Base-by-base conservation (phyloP, 2,329 filamentous ascomycete genomes). In the Hortaea sp. region DNA sequence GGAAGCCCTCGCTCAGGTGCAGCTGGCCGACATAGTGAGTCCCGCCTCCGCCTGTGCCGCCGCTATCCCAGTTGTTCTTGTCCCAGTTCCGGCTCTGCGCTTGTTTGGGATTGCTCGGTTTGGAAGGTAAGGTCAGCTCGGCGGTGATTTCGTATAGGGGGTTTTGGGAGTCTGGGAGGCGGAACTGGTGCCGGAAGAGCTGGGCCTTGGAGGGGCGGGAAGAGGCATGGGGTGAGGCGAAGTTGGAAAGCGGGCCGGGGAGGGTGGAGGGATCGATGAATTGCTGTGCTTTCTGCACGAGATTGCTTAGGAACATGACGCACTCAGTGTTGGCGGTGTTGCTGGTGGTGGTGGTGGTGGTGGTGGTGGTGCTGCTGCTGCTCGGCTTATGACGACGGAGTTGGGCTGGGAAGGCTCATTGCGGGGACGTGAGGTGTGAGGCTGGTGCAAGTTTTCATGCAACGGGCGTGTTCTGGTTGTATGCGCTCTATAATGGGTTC, bases 71-170 rank as follows among this genome's bases (percentile, higher is more conserved):
- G 55, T 78, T 78, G 53, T 82, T 77, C 65, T 82, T 82, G 57
- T 87, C 85, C 50, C 83, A 82, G 42, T 60, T 63, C 43, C 63
- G 63, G 13, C 12, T 11, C 31, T 49, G 58, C 34, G 11, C 11
- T 47, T 40, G 41, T 28, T 48, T 47, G 40, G 41, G 28, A 30
- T 49, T 13, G 55, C 32, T 54, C 45, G 28, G 50, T 76, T 81
- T 49, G 79, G 79, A 51, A 79, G 81, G 46, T 49, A 98, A 85
- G 47, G 88, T 94, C 49, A 98, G 79, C 72, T 98, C 92, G 62
- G 92, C 89, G 50, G 85, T 88, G 69, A 98, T 95, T 73, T 98
- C 92, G 70, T 94, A 88, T 48, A 97, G 77, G 46, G 92, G 92
- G 52, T 85, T 89, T 69, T 98, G 90, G 35, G 87, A 84, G 62